These are phyloP conservation scores for Xylaria sp. DNA, from an alignment of 2,329 filamentous ascomycete species.

Conservation along the genomic window DNA sequence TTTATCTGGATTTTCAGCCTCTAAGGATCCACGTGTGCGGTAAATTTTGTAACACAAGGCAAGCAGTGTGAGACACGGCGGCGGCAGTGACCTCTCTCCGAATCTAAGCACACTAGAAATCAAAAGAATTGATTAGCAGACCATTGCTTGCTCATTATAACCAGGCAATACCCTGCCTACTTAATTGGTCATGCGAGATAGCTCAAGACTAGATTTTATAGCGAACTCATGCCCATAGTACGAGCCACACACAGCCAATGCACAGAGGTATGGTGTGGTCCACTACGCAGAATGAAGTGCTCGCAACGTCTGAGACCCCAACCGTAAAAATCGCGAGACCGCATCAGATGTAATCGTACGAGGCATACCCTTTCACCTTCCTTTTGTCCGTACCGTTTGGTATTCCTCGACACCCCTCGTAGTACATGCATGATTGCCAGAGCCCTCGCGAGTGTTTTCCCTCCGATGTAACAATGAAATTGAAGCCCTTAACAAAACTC, in stretches of 20 bases:
- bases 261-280: not conserved
- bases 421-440: slow-evolving; percentile 6
- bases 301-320: not conserved
- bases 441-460: not conserved
- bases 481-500: slow-evolving; percentile 17
- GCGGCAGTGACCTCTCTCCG: not conserved
- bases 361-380: not conserved
- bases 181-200: not conserved
- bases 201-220: not conserved
- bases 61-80: not conserved
- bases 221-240: not conserved
- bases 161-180: not conserved
- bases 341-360: slow-evolving; percentile 1
- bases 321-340: not conserved
- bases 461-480: slow-evolving; percentile 19
- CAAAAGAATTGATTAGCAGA: slow-evolving; percentile 7
- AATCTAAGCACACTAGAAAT: not conserved
- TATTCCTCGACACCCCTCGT: not conserved
- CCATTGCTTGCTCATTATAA: not conserved
- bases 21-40: not conserved
- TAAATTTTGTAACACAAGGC: not conserved
- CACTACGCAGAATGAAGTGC: not conserved
- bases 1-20: slow-evolving; percentile 18
- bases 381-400: not conserved
- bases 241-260: not conserved